Percentiles rank a stretch among this genome's conserved stretches.
These are phyloP conservation scores for Penicillium waksmanii DNA, from an alignment of 495 filamentous ascomycete species.

Conservation along the genomic window DNA sequence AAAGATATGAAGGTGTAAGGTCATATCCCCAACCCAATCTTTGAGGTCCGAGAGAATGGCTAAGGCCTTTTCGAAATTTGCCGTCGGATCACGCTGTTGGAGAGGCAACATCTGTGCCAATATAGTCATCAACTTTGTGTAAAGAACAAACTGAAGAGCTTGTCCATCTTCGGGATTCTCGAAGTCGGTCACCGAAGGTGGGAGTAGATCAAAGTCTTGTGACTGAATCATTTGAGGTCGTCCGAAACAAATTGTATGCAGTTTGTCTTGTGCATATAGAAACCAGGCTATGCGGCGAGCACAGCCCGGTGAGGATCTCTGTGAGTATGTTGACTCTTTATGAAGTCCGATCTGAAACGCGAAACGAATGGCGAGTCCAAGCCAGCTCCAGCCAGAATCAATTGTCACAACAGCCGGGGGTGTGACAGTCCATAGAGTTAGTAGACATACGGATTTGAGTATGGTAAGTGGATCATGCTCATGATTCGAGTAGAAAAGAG, in stretches of 20 bases:
- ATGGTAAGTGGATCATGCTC: slow-evolving; percentile 6
- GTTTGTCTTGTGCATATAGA: slow-evolving; percentile 6
- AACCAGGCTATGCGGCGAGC: slow-evolving; percentile 9
- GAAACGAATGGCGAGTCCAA: slow-evolving; percentile 3
- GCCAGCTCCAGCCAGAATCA: slow-evolving; percentile 4
- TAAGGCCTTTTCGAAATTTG: background rate
- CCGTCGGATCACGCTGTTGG: background rate
- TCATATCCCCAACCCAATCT: slow-evolving; percentile 1
- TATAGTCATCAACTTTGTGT: background rate
- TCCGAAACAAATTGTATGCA: background rate
- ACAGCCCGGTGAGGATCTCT: background rate
- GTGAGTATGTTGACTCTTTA: background rate
- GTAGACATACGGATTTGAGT: slow-evolving; percentile 4
- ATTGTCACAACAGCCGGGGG: slow-evolving; percentile 2
- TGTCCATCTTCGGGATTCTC: slow-evolving; percentile 2
- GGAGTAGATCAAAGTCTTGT: slow-evolving; percentile 3
- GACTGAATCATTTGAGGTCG: slow-evolving; percentile 1
- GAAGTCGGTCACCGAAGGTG: background rate
- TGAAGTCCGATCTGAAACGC: slow-evolving; percentile 3
- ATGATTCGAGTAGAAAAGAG: slow-evolving; percentile 4
- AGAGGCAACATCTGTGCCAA: slow-evolving; percentile 1
- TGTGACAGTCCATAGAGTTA: slow-evolving; percentile 1
- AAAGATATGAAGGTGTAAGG: background rate
- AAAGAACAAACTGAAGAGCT: background rate
- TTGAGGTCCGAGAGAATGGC: background rate